Evolutionary conservation across 257 asterid genomes (phyloP).

Genomic region (Apocynum venetum): DNA sequence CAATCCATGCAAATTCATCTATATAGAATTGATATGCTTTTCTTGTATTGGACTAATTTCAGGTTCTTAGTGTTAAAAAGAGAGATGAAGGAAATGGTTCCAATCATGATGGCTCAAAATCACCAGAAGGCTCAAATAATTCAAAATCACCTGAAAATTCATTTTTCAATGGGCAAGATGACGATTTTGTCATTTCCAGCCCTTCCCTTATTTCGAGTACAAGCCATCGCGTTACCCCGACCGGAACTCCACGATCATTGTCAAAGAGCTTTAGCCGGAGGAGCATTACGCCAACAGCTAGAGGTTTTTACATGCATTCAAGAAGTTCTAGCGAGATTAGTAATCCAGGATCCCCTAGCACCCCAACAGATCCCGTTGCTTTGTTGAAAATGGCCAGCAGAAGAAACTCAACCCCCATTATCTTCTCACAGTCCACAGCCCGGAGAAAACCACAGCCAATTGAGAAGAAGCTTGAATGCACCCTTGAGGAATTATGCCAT

Average conservation of each 20-base stretch:
- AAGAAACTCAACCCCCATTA: constrained; percentile 54
- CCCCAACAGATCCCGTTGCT: constrained; percentile 27
- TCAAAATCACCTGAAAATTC: constrained; percentile 10
- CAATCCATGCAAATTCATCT: not conserved
- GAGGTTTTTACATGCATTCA: constrained; percentile 28
- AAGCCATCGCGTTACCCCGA: constrained; percentile 47
- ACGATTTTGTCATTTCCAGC: constrained; percentile 52
- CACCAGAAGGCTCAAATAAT: constrained; percentile 14
- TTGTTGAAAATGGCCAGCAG: constrained; percentile 43
- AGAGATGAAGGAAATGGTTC: constrained; percentile 44
- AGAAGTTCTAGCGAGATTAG: constrained; percentile 31
- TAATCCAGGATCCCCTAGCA: constrained; percentile 41
- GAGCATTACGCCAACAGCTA: constrained; percentile 23
- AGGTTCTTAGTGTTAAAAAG: constrained; percentile 69
- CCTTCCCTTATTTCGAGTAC: constrained; percentile 66
- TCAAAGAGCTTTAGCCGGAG: constrained; percentile 30
- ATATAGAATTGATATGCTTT: not conserved
- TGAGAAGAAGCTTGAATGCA: constrained; percentile 71
- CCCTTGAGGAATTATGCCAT: constrained; percentile 76
- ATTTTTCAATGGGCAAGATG: constrained; percentile 11
- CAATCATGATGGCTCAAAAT: constrained; percentile 28
- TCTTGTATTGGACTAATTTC: constrained; percentile 8
- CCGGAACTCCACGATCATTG: constrained; percentile 28
- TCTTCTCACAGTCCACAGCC: constrained; percentile 64
- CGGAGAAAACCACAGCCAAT: constrained; percentile 60